Evolutionary conservation across 108 stramenopile species (phyloP), one percentile per base, ranked within the genome.

Genomic region (Aurantiochytrium sp.): DNA sequence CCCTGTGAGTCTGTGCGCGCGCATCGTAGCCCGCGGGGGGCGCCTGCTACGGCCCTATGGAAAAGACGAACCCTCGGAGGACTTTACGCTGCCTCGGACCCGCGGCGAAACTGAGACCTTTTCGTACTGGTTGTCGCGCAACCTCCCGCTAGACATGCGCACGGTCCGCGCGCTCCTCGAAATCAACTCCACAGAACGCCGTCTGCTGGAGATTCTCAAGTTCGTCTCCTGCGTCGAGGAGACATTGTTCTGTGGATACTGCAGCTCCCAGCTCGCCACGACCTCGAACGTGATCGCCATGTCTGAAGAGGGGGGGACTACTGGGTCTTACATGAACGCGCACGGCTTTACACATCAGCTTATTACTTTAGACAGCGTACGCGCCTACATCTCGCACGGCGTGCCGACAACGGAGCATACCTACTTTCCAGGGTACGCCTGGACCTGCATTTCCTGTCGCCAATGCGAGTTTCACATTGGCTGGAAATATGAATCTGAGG

Each of bases 381-480:
- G 17, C 6, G 45, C 6, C 45, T 37, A 12, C 24, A 6, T 37
- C 15, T 41, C n/a, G 17, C 42, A 19, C 6, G 73, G 73, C 27
- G 45, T 19, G 12, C n/a, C 73, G 17, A 24, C 17, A 12, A 39
- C 39, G 30, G 73, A 41, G 45, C 73, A 81, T 24, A 81, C 42
- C 42, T 81, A 81, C 30, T 81, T 81, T 30, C 73, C 73, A 17
- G 73, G 73, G n/a, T 81, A 81, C 45, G 45, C 42, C 21, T 81
- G 73, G 73, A 41, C 39, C 12, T 48, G 39, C 24, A 81, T 81
- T 2, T 24, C 12, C 6, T 81, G 73, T 24, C 6, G 24, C 24
- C n/a, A 48, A 17, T 81, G 73, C 24, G n/a, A 48, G n/a, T 48
- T 41, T 27, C 73, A 81, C 30, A 41, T 81, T 48, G 73, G 73